A percentile compares a stretch with the other conserved stretches of the same genome.
These are phyloP conservation scores for Xylaria sp. DNA, from an alignment of 2,329 filamentous ascomycete species.

Conservation along the genomic window DNA sequence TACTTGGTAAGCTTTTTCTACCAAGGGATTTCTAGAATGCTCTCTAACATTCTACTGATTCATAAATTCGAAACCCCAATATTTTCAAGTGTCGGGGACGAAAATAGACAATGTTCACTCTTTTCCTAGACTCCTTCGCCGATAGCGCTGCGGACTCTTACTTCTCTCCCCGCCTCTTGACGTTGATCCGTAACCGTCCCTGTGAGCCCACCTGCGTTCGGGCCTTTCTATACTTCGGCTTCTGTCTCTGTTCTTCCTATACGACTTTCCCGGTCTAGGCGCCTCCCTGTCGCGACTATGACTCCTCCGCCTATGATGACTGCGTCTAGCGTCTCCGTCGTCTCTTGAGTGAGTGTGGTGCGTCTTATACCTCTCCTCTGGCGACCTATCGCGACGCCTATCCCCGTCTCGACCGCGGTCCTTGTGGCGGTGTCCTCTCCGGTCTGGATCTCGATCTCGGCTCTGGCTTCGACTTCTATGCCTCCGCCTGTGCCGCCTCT, in stretches of 20 bases:
- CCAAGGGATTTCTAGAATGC: background rate
- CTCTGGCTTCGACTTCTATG: conserved; percentile 44
- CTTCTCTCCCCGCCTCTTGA: conserved; percentile 36
- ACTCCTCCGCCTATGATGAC: conserved; percentile 43
- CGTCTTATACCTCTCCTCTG: conserved; percentile 33
- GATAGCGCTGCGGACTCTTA: conserved; percentile 32
- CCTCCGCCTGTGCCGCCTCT: conserved; percentile 43
- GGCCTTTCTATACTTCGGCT: conserved; percentile 32
- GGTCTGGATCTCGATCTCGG: conserved; percentile 30
- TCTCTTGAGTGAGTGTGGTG: conserved; percentile 39
- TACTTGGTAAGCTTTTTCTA: background rate
- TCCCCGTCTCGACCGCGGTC: conserved; percentile 36
- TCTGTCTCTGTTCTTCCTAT: conserved; percentile 31
- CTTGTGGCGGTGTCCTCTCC: conserved; percentile 42
- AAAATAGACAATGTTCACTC: conserved; percentile 3
- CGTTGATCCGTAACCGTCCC: conserved; percentile 30
- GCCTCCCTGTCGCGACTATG: conserved; percentile 31
- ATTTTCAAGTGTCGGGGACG: no score
- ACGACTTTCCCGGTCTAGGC: conserved; percentile 23
- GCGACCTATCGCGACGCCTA: conserved; percentile 38
- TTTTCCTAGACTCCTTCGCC: conserved; percentile 26
- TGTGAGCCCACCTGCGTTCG: conserved; percentile 28
- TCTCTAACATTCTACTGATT: background rate
- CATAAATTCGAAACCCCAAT: no score
- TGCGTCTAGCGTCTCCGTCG: conserved; percentile 53